These are phyloP conservation scores for Oryza glaberrima DNA, from an alignment of 176 grass and related monocot species.

Conservation along the genomic window DNA sequence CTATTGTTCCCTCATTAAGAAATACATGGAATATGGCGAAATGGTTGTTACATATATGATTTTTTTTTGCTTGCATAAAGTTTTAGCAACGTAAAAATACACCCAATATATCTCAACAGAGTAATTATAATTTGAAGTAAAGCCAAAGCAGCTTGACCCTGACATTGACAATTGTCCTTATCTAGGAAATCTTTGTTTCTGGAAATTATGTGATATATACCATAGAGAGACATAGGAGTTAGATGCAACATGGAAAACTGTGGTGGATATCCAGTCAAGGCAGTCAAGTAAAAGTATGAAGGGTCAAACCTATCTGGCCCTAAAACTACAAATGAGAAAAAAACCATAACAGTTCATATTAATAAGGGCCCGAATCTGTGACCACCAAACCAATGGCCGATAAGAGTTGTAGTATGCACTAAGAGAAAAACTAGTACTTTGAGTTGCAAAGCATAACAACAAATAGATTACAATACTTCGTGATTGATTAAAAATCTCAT, in stretches of 20 bases:
- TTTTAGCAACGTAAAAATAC: not conserved
- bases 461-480: not conserved
- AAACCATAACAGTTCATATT: not conserved
- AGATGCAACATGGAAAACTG: not conserved
- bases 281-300: not conserved
- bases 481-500: not conserved
- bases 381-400: not conserved
- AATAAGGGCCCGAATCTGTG: not conserved
- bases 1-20: not conserved
- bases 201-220: slow-evolving; percentile 6
- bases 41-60: not conserved
- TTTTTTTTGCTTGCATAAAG: not conserved
- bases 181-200: not conserved
- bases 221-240: not conserved
- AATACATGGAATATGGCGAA: not conserved
- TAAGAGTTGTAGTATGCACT: not conserved
- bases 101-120: not conserved
- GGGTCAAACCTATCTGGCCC: not conserved
- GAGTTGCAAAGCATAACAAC: not conserved
- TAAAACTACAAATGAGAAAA: not conserved
- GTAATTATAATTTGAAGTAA: slow-evolving; percentile 7
- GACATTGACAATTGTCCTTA: not conserved
- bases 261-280: not conserved
- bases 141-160: not conserved
- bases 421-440: not conserved